Evolutionary conservation across 2,329 filamentous ascomycete species (phyloP).

Genomic region (Aaosphaeria arxii): DNA sequence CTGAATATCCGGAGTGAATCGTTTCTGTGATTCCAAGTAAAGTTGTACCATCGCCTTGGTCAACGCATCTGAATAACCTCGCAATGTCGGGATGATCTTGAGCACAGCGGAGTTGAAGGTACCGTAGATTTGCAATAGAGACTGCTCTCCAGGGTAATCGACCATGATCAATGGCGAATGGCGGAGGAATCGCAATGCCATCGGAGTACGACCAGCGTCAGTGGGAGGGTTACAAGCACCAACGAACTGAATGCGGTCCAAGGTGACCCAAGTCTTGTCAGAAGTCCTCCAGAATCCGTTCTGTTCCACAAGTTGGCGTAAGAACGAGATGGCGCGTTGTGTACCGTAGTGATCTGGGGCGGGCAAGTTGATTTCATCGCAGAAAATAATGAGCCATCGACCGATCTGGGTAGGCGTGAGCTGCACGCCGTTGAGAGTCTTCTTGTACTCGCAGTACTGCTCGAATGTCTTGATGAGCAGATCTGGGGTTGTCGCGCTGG

Average conservation of each 20-base stretch:
- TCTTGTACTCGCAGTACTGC: constrained; percentile 99
- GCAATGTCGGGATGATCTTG: constrained; percentile 93
- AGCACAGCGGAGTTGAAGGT: constrained; percentile 96
- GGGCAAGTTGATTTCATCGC: constrained; percentile 98
- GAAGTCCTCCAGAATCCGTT: constrained; percentile 98
- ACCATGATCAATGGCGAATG: constrained; percentile 99
- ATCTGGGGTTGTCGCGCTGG: constrained; percentile 95
- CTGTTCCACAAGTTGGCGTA: constrained; percentile 95
- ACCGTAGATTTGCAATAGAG: constrained; percentile 94
- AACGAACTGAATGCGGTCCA: constrained; percentile 98
- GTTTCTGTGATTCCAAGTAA: constrained; percentile 89
- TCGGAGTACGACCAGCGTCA: constrained; percentile 90
- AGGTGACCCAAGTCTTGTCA: constrained; percentile 95
- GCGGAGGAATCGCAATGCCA: constrained; percentile 89
- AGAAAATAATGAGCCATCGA: constrained; percentile 97
- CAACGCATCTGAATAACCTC: constrained; percentile 89
- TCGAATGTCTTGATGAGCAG: constrained; percentile 98
- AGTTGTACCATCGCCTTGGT: constrained; percentile 98
- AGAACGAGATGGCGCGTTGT: constrained; percentile 93
- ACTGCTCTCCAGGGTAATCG: constrained; percentile 94
- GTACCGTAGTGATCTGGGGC: constrained; percentile 97
- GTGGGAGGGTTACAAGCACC: constrained; percentile 98
- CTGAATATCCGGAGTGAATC: constrained; percentile 94
- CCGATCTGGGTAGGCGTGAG: constrained; percentile 96
- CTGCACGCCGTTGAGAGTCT: constrained; percentile 93